phyloP scores from a whole-genome alignment of 1,139 yeast species.

The Lipomyces yarrowii region DNA sequence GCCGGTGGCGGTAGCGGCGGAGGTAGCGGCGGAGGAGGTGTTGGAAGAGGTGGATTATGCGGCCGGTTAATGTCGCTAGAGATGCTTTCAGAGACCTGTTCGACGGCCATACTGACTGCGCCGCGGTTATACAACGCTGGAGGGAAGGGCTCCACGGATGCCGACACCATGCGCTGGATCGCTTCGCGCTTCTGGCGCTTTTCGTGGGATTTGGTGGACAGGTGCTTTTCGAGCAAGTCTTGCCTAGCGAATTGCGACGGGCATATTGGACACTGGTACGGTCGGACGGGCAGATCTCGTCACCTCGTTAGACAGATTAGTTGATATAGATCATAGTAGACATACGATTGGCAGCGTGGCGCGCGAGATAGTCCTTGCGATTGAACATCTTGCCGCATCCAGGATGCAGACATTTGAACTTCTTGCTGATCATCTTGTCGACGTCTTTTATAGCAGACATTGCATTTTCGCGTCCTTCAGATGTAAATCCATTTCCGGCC shows the following conservation, averaged over 20 bases:
- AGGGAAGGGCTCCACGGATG: not conserved
- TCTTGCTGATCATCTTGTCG: constrained; percentile 7
- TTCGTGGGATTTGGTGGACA: constrained; percentile 39
- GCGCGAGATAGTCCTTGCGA: constrained; percentile 45
- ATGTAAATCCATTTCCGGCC: not conserved
- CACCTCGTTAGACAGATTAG: not conserved
- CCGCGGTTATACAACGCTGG: not conserved
- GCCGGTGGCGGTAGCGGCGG: not conserved
- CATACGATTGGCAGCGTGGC: constrained; percentile 45
- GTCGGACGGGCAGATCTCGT: constrained; percentile 37
- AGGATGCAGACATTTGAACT: constrained; percentile 40
- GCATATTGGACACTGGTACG: constrained; percentile 38
- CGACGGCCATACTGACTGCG: not conserved
- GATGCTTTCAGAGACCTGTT: not conserved
- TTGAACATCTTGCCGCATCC: constrained; percentile 46
- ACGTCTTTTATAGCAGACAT: not conserved
- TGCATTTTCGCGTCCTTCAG: not conserved
- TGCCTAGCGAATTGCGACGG: constrained; percentile 39
- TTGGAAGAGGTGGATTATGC: not conserved
- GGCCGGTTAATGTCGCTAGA: not conserved
- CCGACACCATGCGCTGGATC: constrained; percentile 9
- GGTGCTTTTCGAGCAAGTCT: constrained; percentile 39
- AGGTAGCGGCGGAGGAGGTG: not conserved
- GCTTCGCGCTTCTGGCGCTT: constrained; percentile 36
- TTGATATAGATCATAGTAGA: not conserved